These are phyloP conservation scores for Clonostachys rhizophaga DNA, from an alignment of 2,329 filamentous ascomycete species.

Conservation along the genomic window DNA sequence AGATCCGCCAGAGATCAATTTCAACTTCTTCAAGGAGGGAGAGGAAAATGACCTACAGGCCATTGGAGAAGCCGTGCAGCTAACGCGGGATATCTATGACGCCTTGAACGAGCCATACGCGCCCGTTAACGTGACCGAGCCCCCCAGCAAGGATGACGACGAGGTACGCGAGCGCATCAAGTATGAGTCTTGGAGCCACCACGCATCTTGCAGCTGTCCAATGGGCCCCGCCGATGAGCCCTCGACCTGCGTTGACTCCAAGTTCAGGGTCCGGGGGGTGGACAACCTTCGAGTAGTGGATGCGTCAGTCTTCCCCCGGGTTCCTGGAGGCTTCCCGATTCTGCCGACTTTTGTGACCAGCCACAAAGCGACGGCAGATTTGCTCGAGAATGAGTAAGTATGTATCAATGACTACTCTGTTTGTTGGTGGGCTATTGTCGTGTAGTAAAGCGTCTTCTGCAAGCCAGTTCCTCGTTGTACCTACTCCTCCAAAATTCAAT, in stretches of 20 bases:
- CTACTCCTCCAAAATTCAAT: too few species aligned
- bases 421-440: too few species aligned
- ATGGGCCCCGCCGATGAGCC: conserved; percentile 20
- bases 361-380: conserved; percentile 1
- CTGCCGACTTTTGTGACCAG: conserved; percentile 1
- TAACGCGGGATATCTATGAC: conserved; percentile 34
- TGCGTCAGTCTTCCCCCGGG: conserved; percentile 18
- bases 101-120: conserved; percentile 5
- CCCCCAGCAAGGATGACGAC: neutral
- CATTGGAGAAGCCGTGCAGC: conserved; percentile 45
- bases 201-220: conserved; percentile 23
- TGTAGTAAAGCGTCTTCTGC: too few species aligned
- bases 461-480: too few species aligned
- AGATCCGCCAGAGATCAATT: conserved; percentile 55
- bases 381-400: neutral
- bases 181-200: conserved; percentile 23
- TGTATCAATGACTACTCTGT: too few species aligned
- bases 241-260: conserved; percentile 38
- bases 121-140: conserved; percentile 3
- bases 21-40: conserved; percentile 51
- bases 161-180: conserved; percentile 12
- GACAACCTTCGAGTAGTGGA: conserved; percentile 39
- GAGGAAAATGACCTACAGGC: conserved; percentile 42
- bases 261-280: conserved; percentile 41
- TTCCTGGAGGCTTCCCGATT: conserved; percentile 12